Conservation (phyloP, 495 filamentous ascomycete species). For the Aspergillus taichungensis region DNA sequence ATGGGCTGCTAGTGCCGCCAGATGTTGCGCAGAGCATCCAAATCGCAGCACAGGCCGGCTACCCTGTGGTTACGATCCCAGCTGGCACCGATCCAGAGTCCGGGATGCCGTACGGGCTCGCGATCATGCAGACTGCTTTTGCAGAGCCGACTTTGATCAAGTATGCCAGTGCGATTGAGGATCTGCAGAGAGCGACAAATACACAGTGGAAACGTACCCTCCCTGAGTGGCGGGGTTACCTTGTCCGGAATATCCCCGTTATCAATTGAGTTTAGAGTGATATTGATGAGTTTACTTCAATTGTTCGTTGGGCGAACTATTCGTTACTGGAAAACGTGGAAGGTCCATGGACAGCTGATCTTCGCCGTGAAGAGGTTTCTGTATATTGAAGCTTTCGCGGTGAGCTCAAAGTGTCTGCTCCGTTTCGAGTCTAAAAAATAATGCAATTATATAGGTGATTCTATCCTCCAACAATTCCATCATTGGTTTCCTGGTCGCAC, state of each 20-base stretch:
- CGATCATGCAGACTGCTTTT: conserved; percentile 57
- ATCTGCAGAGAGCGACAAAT: conserved; percentile 37
- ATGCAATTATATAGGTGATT: too few relatives aligned
- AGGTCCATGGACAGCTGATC: too few relatives aligned
- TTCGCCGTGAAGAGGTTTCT: too few relatives aligned
- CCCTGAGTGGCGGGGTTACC: conserved; percentile 46
- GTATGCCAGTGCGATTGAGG: conserved; percentile 63
- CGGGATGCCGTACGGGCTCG: conserved; percentile 64
- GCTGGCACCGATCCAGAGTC: conserved; percentile 43
- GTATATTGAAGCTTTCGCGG: too few relatives aligned
- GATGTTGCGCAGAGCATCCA: conserved; percentile 55
- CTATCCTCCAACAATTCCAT: too few relatives aligned
- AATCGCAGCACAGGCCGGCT: conserved; percentile 51
- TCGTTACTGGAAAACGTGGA: too few relatives aligned
- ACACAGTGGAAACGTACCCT: conserved; percentile 34
- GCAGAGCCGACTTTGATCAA: conserved; percentile 51
- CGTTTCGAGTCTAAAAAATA: too few relatives aligned
- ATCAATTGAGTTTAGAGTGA: conserved; percentile 3
- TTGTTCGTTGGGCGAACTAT: too few relatives aligned
- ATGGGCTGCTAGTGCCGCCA: conserved; percentile 56
- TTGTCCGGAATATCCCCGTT: conserved; percentile 42
- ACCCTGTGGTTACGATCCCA: conserved; percentile 63
- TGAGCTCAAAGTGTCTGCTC: too few relatives aligned
- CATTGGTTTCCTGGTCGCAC: too few relatives aligned
- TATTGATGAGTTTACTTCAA: too few relatives aligned